phyloP scores from a whole-genome alignment of 2,329 filamentous ascomycete genomes.

The Trichoderma pleuroti region DNA sequence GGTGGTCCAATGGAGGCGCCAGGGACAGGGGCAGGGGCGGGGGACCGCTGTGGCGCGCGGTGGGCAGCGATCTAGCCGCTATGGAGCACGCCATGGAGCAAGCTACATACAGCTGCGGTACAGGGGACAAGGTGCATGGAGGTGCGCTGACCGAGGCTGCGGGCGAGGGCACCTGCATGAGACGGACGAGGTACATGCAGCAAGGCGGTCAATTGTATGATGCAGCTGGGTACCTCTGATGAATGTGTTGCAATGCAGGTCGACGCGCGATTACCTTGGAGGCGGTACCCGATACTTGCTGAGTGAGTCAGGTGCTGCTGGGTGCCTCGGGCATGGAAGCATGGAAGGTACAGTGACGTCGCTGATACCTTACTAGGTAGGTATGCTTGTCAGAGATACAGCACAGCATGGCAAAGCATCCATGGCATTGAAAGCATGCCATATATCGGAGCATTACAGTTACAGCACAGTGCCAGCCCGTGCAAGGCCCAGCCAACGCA shows the following conservation, averaged over 20 bases:
- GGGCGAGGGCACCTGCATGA: background rate
- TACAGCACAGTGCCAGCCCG: background rate
- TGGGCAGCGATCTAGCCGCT: slow-evolving; percentile 1
- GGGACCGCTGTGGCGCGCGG: background rate
- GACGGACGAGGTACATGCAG: background rate
- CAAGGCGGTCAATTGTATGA: background rate
- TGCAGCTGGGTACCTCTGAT: background rate
- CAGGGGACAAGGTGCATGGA: background rate
- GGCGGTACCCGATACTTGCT: background rate
- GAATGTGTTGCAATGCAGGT: background rate
- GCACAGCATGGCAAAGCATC: background rate
- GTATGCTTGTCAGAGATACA: background rate
- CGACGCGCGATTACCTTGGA: background rate
- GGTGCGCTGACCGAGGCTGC: background rate
- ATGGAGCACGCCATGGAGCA: slow-evolving; percentile 5
- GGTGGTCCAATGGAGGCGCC: background rate
- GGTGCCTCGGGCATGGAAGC: background rate
- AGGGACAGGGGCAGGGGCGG: background rate
- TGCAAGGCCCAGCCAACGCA: background rate
- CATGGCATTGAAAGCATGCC: background rate
- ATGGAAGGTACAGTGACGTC: background rate
- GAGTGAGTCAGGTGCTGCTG: background rate
- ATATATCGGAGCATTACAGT: background rate
- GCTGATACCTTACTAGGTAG: background rate
- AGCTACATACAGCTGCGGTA: slow-evolving; percentile 3